Evolutionary conservation across 2,329 filamentous ascomycete species (phyloP).

Genomic region (Fonsecaea multimorphosa): DNA sequence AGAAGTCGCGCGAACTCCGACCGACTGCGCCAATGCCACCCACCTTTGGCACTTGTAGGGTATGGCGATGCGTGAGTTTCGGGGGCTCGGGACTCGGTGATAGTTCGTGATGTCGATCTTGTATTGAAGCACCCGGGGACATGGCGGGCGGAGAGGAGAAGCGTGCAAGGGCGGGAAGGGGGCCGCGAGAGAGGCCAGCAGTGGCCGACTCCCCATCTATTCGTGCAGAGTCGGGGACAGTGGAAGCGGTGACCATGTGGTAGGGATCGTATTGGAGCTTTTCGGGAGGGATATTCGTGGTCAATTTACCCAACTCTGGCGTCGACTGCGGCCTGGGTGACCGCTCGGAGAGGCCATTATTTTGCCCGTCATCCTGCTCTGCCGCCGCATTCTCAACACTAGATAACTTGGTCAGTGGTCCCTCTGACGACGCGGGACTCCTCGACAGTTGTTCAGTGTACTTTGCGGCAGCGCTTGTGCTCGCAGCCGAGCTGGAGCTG

Average conservation of each 20-base stretch:
- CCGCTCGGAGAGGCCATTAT: slow-evolving; percentile 36
- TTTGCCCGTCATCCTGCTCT: slow-evolving; percentile 24
- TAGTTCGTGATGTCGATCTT: slow-evolving; percentile 28
- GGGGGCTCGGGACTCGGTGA: slow-evolving; percentile 62
- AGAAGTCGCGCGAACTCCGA: slow-evolving; percentile 71
- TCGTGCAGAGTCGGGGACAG: slow-evolving; percentile 43
- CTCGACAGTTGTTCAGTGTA: slow-evolving; percentile 44
- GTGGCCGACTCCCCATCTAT: slow-evolving; percentile 26
- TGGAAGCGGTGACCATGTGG: slow-evolving; percentile 44
- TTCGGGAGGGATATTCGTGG: slow-evolving; percentile 25
- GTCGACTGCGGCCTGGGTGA: slow-evolving; percentile 43
- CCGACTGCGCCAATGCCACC: slow-evolving; percentile 59
- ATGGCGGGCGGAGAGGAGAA: slow-evolving; percentile 55
- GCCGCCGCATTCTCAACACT: slow-evolving; percentile 35
- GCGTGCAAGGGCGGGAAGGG: slow-evolving; percentile 41
- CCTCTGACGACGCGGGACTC: slow-evolving; percentile 36
- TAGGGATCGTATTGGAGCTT: slow-evolving; percentile 40
- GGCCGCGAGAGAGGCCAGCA: slow-evolving; percentile 10
- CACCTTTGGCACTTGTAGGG: slow-evolving; percentile 80
- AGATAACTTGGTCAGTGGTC: slow-evolving; percentile 36
- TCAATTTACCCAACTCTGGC: slow-evolving; percentile 30
- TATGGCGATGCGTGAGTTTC: slow-evolving; percentile 80
- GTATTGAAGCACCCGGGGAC: slow-evolving; percentile 62
- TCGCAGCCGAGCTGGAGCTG: slow-evolving; percentile 56
- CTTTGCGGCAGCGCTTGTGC: slow-evolving; percentile 39